A percentile compares a stretch with the other conserved stretches of the same genome.
These are phyloP conservation scores for Coniella lustricola DNA, from an alignment of 2,329 filamentous ascomycete genomes.

Conservation along the genomic window DNA sequence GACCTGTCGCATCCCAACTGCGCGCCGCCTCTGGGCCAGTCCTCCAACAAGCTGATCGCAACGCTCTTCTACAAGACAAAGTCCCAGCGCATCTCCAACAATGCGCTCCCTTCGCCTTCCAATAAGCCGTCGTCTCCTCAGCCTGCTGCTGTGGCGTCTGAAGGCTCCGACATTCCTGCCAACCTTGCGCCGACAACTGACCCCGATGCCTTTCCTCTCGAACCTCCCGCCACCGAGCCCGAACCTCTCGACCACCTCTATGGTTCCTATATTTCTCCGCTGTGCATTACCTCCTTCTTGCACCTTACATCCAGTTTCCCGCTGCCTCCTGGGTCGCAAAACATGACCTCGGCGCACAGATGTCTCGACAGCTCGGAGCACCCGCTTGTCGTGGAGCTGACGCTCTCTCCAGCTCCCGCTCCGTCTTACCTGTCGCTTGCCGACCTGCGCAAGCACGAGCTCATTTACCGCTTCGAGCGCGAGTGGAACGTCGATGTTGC, in stretches of 20 bases:
- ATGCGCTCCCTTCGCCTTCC: constrained; percentile 29
- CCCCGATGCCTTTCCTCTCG: constrained; percentile 52
- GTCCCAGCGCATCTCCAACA: constrained; percentile 25
- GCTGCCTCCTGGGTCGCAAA: constrained; percentile 41
- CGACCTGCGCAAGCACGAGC: constrained; percentile 72
- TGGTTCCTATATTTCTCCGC: constrained; percentile 57
- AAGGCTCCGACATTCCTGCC: constrained; percentile 36
- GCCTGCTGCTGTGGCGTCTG: constrained; percentile 23
- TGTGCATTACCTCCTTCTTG: constrained; percentile 59
- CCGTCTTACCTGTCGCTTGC: constrained; percentile 57
- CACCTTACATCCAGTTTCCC: constrained; percentile 60
- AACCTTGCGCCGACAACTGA: constrained; percentile 55
- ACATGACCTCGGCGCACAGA: constrained; percentile 54
- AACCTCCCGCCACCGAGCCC: constrained; percentile 48
- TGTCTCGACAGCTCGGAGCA: constrained; percentile 55
- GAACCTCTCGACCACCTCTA: constrained; percentile 59
- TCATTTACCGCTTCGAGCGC: constrained; percentile 75
- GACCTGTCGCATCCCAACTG: constrained; percentile 58
- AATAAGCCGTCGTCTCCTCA: constrained; percentile 25
- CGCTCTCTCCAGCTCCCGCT: constrained; percentile 53
- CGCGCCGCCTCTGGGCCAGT: constrained; percentile 41
- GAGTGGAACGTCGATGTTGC: constrained; percentile 86
- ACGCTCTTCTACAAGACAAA: constrained; percentile 56
- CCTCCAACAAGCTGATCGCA: constrained; percentile 48
- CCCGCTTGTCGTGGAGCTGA: constrained; percentile 60